phyloP scores from a whole-genome alignment of 2,329 filamentous ascomycete genomes.

The Botrytis tulipae region DNA sequence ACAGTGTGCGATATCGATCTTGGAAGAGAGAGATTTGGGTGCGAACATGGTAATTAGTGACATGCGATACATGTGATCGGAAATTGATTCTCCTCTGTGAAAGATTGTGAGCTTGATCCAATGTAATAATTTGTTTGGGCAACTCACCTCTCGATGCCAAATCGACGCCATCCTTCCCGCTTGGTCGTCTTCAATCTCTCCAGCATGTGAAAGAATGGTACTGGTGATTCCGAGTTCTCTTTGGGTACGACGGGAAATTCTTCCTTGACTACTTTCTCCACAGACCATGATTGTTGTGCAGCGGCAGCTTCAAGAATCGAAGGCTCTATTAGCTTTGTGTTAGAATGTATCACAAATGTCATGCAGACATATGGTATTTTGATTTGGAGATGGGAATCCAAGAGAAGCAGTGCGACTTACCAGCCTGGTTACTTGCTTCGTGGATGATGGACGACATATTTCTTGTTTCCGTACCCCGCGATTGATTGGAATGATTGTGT shows the following conservation, averaged over 20 bases:
- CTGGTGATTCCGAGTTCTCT: slow-evolving; percentile 64
- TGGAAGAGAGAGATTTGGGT: slow-evolving; percentile 67
- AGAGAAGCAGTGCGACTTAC: slow-evolving; percentile 7
- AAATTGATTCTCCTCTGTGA: slow-evolving; percentile 77
- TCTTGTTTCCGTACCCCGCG: slow-evolving; percentile 7
- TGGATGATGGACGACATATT: slow-evolving; percentile 1
- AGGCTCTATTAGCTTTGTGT: slow-evolving; percentile 6
- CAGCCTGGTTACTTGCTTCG: neutral
- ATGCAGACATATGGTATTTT: neutral
- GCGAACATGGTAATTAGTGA: slow-evolving; percentile 92
- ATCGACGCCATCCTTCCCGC: slow-evolving; percentile 92
- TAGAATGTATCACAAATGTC: neutral
- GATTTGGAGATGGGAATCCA: neutral
- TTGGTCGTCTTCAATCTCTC: slow-evolving; percentile 95
- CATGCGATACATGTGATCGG: slow-evolving; percentile 99
- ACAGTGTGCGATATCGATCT: slow-evolving; percentile 77
- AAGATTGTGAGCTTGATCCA: neutral
- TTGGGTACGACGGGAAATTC: slow-evolving; percentile 60
- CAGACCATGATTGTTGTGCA: slow-evolving; percentile 46
- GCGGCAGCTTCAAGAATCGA: neutral
- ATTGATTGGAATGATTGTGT: neutral
- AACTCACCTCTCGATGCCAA: slow-evolving; percentile 63
- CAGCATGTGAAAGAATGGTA: slow-evolving; percentile 92
- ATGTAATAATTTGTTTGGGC: neutral
- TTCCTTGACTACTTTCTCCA: slow-evolving; percentile 59